These are phyloP conservation scores for Gossypium thurberi DNA, from an alignment of 345 rosid genomes.

Conservation along the genomic window DNA sequence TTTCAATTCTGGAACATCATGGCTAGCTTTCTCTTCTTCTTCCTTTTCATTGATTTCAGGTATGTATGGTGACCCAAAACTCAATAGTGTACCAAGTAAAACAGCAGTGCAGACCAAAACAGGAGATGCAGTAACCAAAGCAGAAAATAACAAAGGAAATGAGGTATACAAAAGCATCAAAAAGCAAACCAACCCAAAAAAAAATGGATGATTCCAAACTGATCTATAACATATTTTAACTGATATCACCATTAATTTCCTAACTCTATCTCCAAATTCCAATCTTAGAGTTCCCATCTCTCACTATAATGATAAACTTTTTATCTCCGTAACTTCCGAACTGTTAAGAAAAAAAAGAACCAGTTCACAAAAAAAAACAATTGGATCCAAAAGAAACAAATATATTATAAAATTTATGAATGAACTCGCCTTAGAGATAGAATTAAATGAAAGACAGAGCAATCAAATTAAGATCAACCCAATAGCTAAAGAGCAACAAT, in stretches of 20 bases:
- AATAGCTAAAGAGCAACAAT: slow-evolving; percentile 22
- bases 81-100: slow-evolving; percentile 79
- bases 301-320: background rate
- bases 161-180: slow-evolving; percentile 58
- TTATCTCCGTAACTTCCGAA: background rate
- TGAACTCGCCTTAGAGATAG: slow-evolving; percentile 25
- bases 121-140: slow-evolving; percentile 84
- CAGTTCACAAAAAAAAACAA: slow-evolving; percentile 12
- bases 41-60: slow-evolving; percentile 53
- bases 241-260: slow-evolving; percentile 35
- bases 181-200: slow-evolving; percentile 45
- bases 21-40: slow-evolving; percentile 34
- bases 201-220: slow-evolving; percentile 68
- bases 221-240: slow-evolving; percentile 42
- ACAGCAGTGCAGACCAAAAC: slow-evolving; percentile 82
- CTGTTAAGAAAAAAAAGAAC: slow-evolving; percentile 13
- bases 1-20: slow-evolving; percentile 40
- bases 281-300: slow-evolving; percentile 41
- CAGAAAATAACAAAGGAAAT: slow-evolving; percentile 73
- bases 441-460: slow-evolving; percentile 21
- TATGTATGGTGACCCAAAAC: slow-evolving; percentile 73
- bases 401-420: background rate
- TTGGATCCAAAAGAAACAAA: slow-evolving; percentile 21
- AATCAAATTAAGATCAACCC: slow-evolving; percentile 23
- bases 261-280: slow-evolving; percentile 33